Evolutionary conservation across 2,329 filamentous ascomycete species (phyloP).

Genomic region (Neonectria neomacrospora): DNA sequence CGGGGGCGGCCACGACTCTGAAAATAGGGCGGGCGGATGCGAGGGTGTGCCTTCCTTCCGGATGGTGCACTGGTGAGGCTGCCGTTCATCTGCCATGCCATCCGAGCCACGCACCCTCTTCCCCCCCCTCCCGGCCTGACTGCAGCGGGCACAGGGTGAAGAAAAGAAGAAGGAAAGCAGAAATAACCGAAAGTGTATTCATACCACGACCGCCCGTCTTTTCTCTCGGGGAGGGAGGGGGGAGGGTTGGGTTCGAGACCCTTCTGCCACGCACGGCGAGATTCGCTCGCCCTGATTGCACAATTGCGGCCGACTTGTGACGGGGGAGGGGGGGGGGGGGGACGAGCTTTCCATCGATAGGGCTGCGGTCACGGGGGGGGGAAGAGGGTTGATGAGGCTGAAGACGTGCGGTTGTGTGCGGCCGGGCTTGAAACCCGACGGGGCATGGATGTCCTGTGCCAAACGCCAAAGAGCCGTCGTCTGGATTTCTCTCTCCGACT

Average conservation of each 20-base stretch:
- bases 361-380: not conserved
- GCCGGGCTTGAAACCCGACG: not conserved
- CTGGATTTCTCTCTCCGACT: not conserved
- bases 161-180: slow-evolving; percentile 1
- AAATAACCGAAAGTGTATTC: not conserved
- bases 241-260: no score
- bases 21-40: not conserved
- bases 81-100: not conserved
- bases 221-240: not conserved
- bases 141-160: not conserved
- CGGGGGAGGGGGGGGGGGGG: no score
- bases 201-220: not conserved
- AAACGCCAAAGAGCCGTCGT: not conserved
- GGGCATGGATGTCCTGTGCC: not conserved
- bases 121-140: no score
- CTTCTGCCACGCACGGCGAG: no score
- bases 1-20: not conserved
- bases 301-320: not conserved
- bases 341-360: not conserved
- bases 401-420: not conserved
- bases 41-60: not conserved
- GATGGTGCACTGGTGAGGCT: not conserved
- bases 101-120: not conserved
- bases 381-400: slow-evolving; percentile 5
- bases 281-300: not conserved